phyloP scores from a whole-genome alignment of 1,139 yeast species.

The Candida gigantensis region DNA sequence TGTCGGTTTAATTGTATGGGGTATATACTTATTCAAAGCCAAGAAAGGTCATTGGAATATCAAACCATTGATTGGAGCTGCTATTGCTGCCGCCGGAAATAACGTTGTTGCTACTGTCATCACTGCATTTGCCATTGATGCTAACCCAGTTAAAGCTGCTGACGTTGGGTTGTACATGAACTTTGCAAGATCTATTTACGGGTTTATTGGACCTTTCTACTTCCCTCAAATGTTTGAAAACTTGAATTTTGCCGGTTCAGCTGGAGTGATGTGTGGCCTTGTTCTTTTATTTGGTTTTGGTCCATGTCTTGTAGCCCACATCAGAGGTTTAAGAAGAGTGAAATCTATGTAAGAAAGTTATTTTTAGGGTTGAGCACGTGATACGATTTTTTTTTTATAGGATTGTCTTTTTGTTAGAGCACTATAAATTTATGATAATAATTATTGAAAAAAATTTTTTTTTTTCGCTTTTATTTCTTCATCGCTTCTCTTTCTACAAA shows the following conservation, averaged over 20 bases:
- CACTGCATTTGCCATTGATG: slow-evolving; percentile 22
- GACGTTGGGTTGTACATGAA: slow-evolving; percentile 20
- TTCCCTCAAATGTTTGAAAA: slow-evolving; percentile 25
- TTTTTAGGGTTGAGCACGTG: not conserved
- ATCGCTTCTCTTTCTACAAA: slow-evolving; percentile 2
- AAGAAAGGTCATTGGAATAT: slow-evolving; percentile 23
- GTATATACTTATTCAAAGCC: slow-evolving; percentile 22
- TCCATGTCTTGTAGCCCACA: slow-evolving; percentile 12
- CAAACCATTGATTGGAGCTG: slow-evolving; percentile 26
- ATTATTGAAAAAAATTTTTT: slow-evolving; percentile 1
- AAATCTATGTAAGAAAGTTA: too few relatives aligned
- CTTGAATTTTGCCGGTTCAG: slow-evolving; percentile 16
- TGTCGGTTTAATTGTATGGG: slow-evolving; percentile 26
- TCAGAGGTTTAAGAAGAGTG: slow-evolving; percentile 11
- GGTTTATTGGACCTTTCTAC: slow-evolving; percentile 28
- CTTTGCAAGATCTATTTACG: slow-evolving; percentile 19
- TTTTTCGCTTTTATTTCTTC: not conserved
- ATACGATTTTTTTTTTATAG: not conserved
- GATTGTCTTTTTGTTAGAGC: too few relatives aligned
- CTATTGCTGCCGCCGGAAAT: slow-evolving; percentile 26
- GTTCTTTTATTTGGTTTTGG: slow-evolving; percentile 14
- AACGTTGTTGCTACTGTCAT: slow-evolving; percentile 25
- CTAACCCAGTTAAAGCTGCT: slow-evolving; percentile 17
- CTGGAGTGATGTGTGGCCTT: slow-evolving; percentile 18
- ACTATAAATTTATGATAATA: not conserved